Base-by-base conservation (phyloP, 176 grass and related monocot species). In the Stipa capillata region DNA sequence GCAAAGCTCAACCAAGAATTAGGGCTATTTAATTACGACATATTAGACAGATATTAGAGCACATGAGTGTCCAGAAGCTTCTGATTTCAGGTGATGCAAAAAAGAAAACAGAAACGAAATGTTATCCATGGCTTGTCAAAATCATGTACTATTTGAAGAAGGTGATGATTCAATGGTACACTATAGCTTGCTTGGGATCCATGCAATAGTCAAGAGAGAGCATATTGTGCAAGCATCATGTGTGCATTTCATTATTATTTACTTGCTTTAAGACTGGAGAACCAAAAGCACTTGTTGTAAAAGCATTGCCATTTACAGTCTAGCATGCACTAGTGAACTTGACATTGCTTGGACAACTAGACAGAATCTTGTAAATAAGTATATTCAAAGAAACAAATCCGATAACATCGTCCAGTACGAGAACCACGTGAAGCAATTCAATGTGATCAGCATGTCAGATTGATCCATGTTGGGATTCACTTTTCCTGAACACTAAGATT, bases 261-360 rank as follows among this genome's bases (percentile, higher is more conserved):
- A 45, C 53, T 60, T 73, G 65, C 80, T 73, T 73, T 53, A 79
- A 66, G 86, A 36, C 48, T 65, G 80, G 65, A 55, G 39, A 70
- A 68, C 7, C 10, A 16, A 42, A 29, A 17, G 79, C 45, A 59
- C 70, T 48, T 79, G 42, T 72, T 51, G 34, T 71, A 27, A 53
- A 80, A 55, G 48, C 35, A 86, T 73, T 73, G 48, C 37, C 48
- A 56, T 74, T 74, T 61, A 24, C 67, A 61, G 39, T 82, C 67
- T 47, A 61, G n/a, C 79, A 61, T 60, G 40, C 54, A 72, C 66
- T 72, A 57, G 56, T 69, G 63, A 35, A 69, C 40, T 50, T 36
- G 51, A 60, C 18, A 56, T 44, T 29, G 61, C 29, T 45, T 76
- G 15, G 28, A 32, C 61, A 29, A 40, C 47, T 32, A 41, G 6